Evolutionary conservation across 2,329 filamentous ascomycete species (phyloP).

Genomic region (Arthrobotrys iridis): DNA sequence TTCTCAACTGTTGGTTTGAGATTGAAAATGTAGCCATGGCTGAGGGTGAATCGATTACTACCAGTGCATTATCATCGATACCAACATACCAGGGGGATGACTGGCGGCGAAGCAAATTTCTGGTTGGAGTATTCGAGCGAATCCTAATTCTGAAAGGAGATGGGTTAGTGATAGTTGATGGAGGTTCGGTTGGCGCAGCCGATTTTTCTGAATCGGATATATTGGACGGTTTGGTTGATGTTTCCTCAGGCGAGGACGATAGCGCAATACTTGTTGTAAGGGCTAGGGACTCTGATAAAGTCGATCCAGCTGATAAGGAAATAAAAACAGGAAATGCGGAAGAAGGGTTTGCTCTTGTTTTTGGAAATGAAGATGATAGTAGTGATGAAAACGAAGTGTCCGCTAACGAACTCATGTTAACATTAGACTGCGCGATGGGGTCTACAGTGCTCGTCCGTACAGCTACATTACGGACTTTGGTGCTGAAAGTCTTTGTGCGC

Average conservation of each 20-base stretch:
- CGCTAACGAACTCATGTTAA: background rate
- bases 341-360: background rate
- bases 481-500: background rate
- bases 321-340: background rate
- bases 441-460: background rate
- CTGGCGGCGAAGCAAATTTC: conserved; percentile 13
- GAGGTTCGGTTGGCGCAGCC: background rate
- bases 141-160: conserved; percentile 30
- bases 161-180: background rate
- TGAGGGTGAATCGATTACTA: background rate
- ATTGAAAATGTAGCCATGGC: conserved; percentile 30
- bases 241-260: background rate
- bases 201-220: background rate
- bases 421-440: background rate
- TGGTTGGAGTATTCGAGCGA: background rate
- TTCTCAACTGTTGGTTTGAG: conserved; percentile 2
- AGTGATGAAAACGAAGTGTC: background rate
- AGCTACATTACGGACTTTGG: background rate
- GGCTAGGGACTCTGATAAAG: background rate
- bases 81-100: conserved; percentile 16
- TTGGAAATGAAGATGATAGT: too few relatives aligned
- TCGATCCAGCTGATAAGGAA: background rate
- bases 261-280: background rate
- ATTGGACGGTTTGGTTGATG: background rate
- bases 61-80: conserved; percentile 24